phyloP scores from a whole-genome alignment of 2,329 filamentous ascomycete genomes.

The Apiospora pterosperma region DNA sequence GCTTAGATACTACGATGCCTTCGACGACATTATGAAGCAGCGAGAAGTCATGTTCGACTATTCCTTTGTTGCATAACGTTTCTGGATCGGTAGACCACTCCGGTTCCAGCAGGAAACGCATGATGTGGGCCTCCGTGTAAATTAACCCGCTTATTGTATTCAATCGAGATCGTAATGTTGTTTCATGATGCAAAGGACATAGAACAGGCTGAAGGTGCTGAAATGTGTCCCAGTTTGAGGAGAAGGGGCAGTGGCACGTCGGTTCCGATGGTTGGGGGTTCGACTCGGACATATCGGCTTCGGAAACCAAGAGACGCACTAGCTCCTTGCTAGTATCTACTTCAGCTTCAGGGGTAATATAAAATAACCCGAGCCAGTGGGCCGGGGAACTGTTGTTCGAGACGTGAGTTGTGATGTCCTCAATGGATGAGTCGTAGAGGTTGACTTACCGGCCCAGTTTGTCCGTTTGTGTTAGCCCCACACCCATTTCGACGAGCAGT shows the following conservation, averaged over 20 bases:
- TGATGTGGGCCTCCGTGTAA: rapidly evolving
- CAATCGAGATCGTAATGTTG: background rate
- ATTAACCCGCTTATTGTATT: background rate
- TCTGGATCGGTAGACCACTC: background rate
- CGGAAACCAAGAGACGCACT: background rate
- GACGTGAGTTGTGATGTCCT: background rate
- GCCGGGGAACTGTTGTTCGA: background rate
- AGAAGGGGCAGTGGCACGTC: background rate
- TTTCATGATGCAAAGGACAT: background rate
- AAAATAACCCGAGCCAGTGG: background rate
- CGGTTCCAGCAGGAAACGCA: background rate
- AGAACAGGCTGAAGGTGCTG: background rate
- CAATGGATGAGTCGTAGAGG: background rate
- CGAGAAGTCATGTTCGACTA: background rate
- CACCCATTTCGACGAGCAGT: background rate
- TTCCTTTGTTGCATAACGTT: background rate
- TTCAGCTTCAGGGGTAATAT: too few species aligned
- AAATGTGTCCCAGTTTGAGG: background rate
- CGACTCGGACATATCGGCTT: background rate
- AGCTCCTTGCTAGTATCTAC: background rate
- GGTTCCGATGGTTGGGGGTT: too few species aligned
- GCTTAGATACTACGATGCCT: rapidly evolving
- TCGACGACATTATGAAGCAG: background rate
- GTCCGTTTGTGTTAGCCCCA: background rate
- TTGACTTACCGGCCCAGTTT: background rate